Evolutionary conservation across 306 rosid genomes (phyloP).

Genomic region (Parietaria judaica): DNA sequence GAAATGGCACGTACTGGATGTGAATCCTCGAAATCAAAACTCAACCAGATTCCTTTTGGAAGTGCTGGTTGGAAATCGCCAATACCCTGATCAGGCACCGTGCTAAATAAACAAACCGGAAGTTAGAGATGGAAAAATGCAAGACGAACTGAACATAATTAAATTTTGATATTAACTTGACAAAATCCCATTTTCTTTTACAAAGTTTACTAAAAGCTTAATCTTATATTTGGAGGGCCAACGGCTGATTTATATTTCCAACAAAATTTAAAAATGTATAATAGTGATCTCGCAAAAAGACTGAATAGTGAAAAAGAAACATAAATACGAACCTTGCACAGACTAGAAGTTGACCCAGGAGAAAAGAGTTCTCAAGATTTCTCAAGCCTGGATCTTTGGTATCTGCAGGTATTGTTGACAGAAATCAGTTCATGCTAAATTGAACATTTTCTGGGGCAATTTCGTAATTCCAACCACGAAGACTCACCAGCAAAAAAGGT

Average conservation of each 20-base stretch:
- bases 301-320: too few species aligned
- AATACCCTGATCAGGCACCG: slow-evolving; percentile 38
- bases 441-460: background rate
- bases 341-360: slow-evolving; percentile 74
- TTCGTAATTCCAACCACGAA: slow-evolving; percentile 22
- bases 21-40: slow-evolving; percentile 68
- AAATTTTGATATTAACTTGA: too few species aligned
- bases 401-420: slow-evolving; percentile 44
- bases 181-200: too few species aligned
- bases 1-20: slow-evolving; percentile 52
- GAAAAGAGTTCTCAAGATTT: slow-evolving; percentile 69
- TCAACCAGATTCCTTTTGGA: slow-evolving; percentile 77
- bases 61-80: slow-evolving; percentile 40
- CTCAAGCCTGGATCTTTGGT: slow-evolving; percentile 63
- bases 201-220: too few species aligned
- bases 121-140: slow-evolving; percentile 24
- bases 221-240: too few species aligned
- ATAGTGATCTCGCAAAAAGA: too few species aligned
- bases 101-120: slow-evolving; percentile 42
- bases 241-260: too few species aligned
- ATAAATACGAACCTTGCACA: slow-evolving; percentile 56
- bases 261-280: too few species aligned
- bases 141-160: background rate
- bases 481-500: slow-evolving; percentile 79
- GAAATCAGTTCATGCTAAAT: slow-evolving; percentile 8